Evolutionary conservation across 1,139 yeast genomes (phyloP).

Genomic region (Candida glucosophila): DNA sequence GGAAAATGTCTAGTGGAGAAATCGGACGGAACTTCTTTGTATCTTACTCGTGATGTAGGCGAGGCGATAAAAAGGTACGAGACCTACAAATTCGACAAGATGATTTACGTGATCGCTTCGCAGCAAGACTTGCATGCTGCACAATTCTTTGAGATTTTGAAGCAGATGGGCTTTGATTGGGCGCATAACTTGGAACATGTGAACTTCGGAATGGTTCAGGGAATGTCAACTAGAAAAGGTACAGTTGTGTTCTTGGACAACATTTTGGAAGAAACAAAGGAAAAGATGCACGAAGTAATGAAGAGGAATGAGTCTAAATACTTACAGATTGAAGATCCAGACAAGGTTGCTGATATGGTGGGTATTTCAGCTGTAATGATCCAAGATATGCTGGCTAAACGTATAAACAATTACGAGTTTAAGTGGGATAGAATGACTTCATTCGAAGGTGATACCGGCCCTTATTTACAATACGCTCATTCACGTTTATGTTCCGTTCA

Average conservation of each 20-base stretch:
- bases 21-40: constrained; percentile 91
- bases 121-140: constrained; percentile 95
- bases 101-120: constrained; percentile 90
- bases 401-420: constrained; percentile 92
- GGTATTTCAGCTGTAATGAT: constrained; percentile 98
- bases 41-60: constrained; percentile 94
- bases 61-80: constrained; percentile 90
- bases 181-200: constrained; percentile 72
- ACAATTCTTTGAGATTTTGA: constrained; percentile 90
- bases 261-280: constrained; percentile 89
- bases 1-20: constrained; percentile 93
- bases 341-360: constrained; percentile 87
- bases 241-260: constrained; percentile 95
- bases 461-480: constrained; percentile 97
- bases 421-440: constrained; percentile 98
- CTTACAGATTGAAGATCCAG: constrained; percentile 91
- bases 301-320: constrained; percentile 85
- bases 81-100: constrained; percentile 81
- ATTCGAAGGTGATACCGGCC: constrained; percentile 99
- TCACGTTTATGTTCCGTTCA: constrained; percentile 93
- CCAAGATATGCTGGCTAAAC: constrained; percentile 97
- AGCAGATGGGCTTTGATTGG: constrained; percentile 90
- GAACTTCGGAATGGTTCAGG: constrained; percentile 96
- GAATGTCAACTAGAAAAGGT: constrained; percentile 98
- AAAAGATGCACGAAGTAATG: constrained; percentile 97